A percentile compares a stretch with the other conserved stretches of the same genome.
These are phyloP conservation scores for Clarireedia homoeocarpa DNA, from an alignment of 2,329 filamentous ascomycete genomes.

Conservation along the genomic window DNA sequence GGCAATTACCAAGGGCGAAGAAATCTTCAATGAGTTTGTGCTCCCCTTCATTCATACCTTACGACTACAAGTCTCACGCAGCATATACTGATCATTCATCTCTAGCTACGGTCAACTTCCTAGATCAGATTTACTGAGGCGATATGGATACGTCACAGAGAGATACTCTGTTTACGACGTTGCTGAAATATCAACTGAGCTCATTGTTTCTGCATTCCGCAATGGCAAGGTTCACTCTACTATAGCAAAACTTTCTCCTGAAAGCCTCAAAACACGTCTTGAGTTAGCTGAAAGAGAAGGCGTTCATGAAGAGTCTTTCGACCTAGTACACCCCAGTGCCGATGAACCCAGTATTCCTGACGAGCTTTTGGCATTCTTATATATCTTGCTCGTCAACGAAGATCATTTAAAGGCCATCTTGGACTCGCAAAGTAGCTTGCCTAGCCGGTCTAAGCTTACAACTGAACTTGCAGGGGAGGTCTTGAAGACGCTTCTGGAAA, in stretches of 20 bases:
- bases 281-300: constrained; percentile 47
- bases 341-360: constrained; percentile 27
- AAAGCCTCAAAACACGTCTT: constrained; percentile 25
- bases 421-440: constrained; percentile 29
- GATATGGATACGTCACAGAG: constrained; percentile 61
- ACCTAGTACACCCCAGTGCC: constrained; percentile 32
- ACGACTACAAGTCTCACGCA: neutral
- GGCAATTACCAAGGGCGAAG: constrained; percentile 47
- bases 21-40: constrained; percentile 54
- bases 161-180: constrained; percentile 60
- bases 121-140: constrained; percentile 55
- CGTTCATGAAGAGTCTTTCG: constrained; percentile 53
- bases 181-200: constrained; percentile 48
- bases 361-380: constrained; percentile 33
- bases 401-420: constrained; percentile 31
- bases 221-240: constrained; percentile 7
- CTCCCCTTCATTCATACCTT: neutral
- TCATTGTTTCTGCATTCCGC: constrained; percentile 33
- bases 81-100: neutral
- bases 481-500: constrained; percentile 32
- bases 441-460: constrained; percentile 35
- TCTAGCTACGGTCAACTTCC: constrained; percentile 54
- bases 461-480: constrained; percentile 33
- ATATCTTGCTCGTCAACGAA: constrained; percentile 35
- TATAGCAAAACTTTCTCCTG: constrained; percentile 19